Base-by-base conservation (phyloP, 805 yeast species). In the Cephaloascus fragrans region DNA sequence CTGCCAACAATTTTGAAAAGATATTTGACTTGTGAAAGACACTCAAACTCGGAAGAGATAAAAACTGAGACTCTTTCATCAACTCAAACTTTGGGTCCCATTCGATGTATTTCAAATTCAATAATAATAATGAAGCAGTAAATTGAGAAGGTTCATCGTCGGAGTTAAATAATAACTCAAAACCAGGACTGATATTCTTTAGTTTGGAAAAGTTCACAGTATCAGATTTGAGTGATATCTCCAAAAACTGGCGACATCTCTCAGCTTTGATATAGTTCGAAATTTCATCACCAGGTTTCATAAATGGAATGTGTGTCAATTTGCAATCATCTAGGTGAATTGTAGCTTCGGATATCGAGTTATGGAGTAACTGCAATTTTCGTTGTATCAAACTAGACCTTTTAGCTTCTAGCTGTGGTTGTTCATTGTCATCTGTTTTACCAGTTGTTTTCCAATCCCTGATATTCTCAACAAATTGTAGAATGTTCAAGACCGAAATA, bases 21-120 rank as follows among this genome's bases (percentile, higher is more conserved):
- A 62, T 44, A 39, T 67, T 67, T 1, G 68, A 52, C 39, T 59
- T 64, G 45, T 53, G 49, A 10, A 62, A 62, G 37, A 57, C 43
- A 14, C 61, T 52, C 43, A 51, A 55, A 41, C 57, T 62, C 1
- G 71, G 71, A 2, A 64, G 37, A 31, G 52, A 56, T 15, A 64
- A 42, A 9, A 64, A 44, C 42, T 63, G 69, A 37, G 54, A 55
- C 0, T 47, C 38, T 46, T 31, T 31, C 8, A 16, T 9, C 28
- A 23, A 6, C 6, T 35, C 43, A 23, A 23, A 23, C 6, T 23
- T 23, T 23, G 28, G 28, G n/a, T n/a, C n/a, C 12, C 29, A 9
- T 16, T 14, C 15, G 5, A 31, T 4, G 34, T 26, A 19, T 35
- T 37, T 47, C 4, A 61, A 41, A 18, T 50, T 52, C 16, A 66